Percentiles rank a stretch among this genome's conserved stretches.
Evolutionary conservation across 2,329 filamentous ascomycete species (phyloP).

Genomic region (Sporothrix variecibatus): DNA sequence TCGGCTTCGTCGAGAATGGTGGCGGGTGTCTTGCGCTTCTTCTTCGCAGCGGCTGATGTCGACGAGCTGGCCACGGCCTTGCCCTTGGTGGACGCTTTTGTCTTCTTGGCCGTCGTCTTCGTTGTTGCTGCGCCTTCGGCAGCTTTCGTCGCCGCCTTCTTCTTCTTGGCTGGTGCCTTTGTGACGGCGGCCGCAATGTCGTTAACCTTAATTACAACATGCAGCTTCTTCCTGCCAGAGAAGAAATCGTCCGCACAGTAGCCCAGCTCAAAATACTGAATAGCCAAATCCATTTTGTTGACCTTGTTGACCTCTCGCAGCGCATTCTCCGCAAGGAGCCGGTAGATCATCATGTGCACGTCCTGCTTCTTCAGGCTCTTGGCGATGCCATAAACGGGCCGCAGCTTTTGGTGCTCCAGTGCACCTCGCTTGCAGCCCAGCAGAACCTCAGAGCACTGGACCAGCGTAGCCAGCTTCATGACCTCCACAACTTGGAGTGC

Average conservation of each 20-base stretch:
- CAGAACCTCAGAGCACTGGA: constrained; percentile 82
- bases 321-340: constrained; percentile 71
- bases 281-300: constrained; percentile 67
- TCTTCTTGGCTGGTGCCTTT: background rate
- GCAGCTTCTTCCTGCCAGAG: constrained; percentile 47
- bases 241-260: constrained; percentile 47
- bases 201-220: constrained; percentile 44
- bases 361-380: constrained; percentile 71
- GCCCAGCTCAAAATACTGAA: constrained; percentile 67
- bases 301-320: constrained; percentile 70
- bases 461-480: constrained; percentile 65
- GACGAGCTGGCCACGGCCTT: constrained; percentile 38
- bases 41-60: constrained; percentile 31
- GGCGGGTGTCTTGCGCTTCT: constrained; percentile 26
- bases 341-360: constrained; percentile 80
- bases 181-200: constrained; percentile 26
- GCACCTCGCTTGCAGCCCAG: constrained; percentile 64
- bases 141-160: background rate
- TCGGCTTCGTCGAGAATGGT: constrained; percentile 39
- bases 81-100: constrained; percentile 5
- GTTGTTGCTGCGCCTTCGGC: background rate
- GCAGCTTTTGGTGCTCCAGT: constrained; percentile 16
- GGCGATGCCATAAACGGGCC: constrained; percentile 66
- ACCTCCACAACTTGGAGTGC: constrained; percentile 69
- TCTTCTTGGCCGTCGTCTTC: constrained; percentile 16